Evolutionary conservation across 306 rosid genomes (phyloP), one percentile per base, ranked within the genome.

Genomic region (Begonia masoniana): DNA sequence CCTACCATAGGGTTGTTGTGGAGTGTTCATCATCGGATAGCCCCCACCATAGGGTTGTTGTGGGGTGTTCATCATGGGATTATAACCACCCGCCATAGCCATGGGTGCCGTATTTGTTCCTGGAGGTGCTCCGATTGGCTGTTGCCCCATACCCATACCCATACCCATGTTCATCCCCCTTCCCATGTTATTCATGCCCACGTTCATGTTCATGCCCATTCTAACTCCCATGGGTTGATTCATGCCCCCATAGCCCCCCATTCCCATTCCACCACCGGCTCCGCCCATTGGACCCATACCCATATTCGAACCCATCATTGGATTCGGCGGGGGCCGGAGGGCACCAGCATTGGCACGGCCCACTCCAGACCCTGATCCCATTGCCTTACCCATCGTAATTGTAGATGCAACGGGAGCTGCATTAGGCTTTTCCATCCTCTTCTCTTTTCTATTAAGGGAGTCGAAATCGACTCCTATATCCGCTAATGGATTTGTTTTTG

Each of bases 291-390:
- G 42, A 49, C 64, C 71, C 55, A 62, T 69, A 15, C 74, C 83
- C 77, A 72, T 61, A 0, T 83, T 81, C 57, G 77, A 66, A 65
- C 87, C 82, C 84, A 82, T 64, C 92, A 81, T 74, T 2, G 66
- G 43, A 60, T 74, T 86, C 36, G 69, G 57, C 15, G 74, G 61
- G 61, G 81, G 23, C 71, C 96, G 77, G 43, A 92, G 74, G 36
- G 68, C 76, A 70, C 84, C 46, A 1, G 89, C 96, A 66, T 84
- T 86, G 1, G 83, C 85, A 39, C 93, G 93, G 16, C 99, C 99
- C 15, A 83, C 63, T 48, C 99, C 99, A 35, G 99, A 81, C 58
- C 96, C 99, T 10, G 99, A 79, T 67, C 99, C 99, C 99, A 92
- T 92, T 45, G 99, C 99, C 73, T 83, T 92, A 54, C 99, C 99